Conservation (phyloP, 768 basidiomycete genomes). For the Sarcodon sp. region DNA sequence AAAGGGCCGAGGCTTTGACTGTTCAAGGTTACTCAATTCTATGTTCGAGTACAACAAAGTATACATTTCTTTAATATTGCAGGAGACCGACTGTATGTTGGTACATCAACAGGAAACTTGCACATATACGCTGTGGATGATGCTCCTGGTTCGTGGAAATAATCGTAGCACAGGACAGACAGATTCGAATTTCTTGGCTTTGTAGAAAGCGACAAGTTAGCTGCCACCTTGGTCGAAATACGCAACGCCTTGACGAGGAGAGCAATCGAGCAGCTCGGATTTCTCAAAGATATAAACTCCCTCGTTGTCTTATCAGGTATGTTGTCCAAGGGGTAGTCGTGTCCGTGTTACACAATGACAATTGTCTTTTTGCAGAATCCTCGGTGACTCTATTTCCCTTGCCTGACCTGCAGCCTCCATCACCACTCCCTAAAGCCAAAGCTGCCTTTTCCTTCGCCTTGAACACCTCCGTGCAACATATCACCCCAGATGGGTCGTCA, state of each 20-base stretch:
- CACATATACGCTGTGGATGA: conserved; percentile 36
- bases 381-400: conserved; percentile 65
- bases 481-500: conserved; percentile 14
- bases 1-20: conserved; percentile 31
- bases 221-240: conserved; percentile 38
- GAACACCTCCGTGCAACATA: conserved; percentile 44
- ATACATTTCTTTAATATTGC: neutral
- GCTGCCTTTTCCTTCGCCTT: conserved; percentile 75
- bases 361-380: conserved; percentile 35
- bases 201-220: conserved; percentile 18
- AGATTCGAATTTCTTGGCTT: conserved; percentile 1
- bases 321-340: conserved; percentile 6
- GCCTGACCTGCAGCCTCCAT: conserved; percentile 58
- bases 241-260: conserved; percentile 53
- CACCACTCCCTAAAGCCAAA: conserved; percentile 64
- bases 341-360: neutral
- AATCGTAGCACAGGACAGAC: neutral
- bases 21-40: conserved; percentile 24
- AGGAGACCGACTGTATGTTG: conserved; percentile 51
- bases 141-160: conserved; percentile 19
- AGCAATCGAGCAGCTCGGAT: conserved; percentile 81
- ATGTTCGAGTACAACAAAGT: neutral
- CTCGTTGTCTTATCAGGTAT: conserved; percentile 77
- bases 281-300: conserved; percentile 76
- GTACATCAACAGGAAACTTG: conserved; percentile 43